These are phyloP conservation scores for Inonotus obliquus DNA, from an alignment of 1,284 basidiomycete genomes.

Conservation along the genomic window DNA sequence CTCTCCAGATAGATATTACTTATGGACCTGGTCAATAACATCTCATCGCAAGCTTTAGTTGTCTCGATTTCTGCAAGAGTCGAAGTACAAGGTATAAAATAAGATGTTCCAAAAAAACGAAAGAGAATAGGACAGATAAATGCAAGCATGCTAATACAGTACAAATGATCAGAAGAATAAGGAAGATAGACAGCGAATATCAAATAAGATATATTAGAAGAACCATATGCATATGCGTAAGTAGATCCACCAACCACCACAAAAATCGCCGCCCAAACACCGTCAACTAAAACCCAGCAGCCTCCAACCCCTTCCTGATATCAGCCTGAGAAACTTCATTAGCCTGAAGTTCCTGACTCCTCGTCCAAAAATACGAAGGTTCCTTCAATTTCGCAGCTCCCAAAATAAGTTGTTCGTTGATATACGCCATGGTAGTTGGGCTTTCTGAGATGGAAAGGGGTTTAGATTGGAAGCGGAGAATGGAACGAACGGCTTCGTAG, in stretches of 20 bases:
- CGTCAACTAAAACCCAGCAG: constrained; percentile 53
- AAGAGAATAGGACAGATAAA: background rate
- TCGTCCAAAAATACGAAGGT: constrained; percentile 47
- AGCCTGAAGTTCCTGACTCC: constrained; percentile 55
- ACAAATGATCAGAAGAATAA: background rate
- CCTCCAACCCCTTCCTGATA: constrained; percentile 55
- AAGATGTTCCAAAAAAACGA: background rate
- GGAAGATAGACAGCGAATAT: background rate
- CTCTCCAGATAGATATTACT: constrained; percentile 3
- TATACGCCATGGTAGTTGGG: constrained; percentile 41
- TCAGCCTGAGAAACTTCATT: constrained; percentile 55
- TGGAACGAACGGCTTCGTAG: constrained; percentile 48
- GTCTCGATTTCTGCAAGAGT: background rate
- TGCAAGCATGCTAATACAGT: background rate
- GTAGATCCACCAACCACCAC: too few species aligned
- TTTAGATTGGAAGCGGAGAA: constrained; percentile 54
- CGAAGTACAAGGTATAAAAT: background rate
- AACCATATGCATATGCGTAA: too few species aligned
- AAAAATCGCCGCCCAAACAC: too few species aligned
- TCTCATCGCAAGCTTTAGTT: background rate
- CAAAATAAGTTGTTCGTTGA: constrained; percentile 41
- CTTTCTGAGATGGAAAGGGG: constrained; percentile 46
- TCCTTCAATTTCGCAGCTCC: constrained; percentile 37
- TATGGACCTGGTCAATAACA: background rate
- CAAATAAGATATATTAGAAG: background rate